phyloP scores from a whole-genome alignment of 176 grass and related monocot species.

The Triticum monococcum region DNA sequence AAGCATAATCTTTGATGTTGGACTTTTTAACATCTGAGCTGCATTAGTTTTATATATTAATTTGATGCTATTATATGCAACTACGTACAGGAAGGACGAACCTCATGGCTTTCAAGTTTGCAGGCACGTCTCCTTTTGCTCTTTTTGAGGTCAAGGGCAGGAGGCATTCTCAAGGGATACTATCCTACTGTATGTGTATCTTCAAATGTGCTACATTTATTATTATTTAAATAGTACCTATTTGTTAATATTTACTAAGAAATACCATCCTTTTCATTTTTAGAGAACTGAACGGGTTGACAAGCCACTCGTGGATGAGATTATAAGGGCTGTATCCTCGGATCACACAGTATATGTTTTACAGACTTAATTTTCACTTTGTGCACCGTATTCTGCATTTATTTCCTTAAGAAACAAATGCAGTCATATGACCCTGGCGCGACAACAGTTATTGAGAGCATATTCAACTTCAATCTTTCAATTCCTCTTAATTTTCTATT shows the following conservation, averaged over 20 bases:
- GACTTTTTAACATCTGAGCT: neutral
- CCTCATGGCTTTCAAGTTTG: slow-evolving; percentile 68
- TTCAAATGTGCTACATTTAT: neutral
- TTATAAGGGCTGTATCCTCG: slow-evolving; percentile 92
- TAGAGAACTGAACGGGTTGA: slow-evolving; percentile 83
- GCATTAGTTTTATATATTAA: slow-evolving; percentile 16
- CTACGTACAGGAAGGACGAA: slow-evolving; percentile 51
- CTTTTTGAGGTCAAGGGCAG: slow-evolving; percentile 76
- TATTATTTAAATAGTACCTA: slow-evolving; percentile 6
- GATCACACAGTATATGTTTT: slow-evolving; percentile 17
- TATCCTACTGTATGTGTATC: slow-evolving; percentile 69
- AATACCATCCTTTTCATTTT: slow-evolving; percentile 25
- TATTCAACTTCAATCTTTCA: slow-evolving; percentile 81
- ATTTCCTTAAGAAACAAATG: slow-evolving; percentile 61
- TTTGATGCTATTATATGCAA: slow-evolving; percentile 22
- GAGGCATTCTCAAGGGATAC: slow-evolving; percentile 68
- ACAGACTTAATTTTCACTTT: slow-evolving; percentile 16
- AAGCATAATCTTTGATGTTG: neutral
- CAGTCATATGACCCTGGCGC: slow-evolving; percentile 99
- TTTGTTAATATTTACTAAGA: slow-evolving; percentile 9
- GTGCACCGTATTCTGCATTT: neutral
- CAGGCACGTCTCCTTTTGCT: slow-evolving; percentile 66
- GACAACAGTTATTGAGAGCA: slow-evolving; percentile 60
- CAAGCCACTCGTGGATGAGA: slow-evolving; percentile 60
- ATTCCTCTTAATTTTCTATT: slow-evolving; percentile 93